Conservation (phyloP, 345 rosid species). For the Ricinus communis region DNA sequence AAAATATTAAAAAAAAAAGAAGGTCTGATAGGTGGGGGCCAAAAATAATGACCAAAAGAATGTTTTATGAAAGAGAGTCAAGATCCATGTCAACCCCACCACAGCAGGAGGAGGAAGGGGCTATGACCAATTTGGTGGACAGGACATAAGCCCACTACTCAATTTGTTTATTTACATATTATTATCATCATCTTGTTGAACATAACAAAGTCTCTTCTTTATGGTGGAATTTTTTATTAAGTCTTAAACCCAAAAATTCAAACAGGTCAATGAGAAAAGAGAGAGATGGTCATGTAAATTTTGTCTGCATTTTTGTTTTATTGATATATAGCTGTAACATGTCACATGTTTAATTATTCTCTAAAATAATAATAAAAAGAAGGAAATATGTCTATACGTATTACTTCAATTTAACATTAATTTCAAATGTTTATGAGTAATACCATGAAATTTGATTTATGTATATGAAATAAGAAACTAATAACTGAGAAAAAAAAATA, state of each 20-base stretch:
- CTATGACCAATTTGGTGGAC: constrained; percentile 32
- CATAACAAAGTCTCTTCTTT: not conserved
- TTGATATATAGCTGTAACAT: too few relatives aligned
- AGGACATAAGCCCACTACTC: constrained; percentile 39
- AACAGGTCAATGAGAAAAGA: constrained; percentile 32
- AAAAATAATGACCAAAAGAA: constrained; percentile 30
- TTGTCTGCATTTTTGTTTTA: too few relatives aligned
- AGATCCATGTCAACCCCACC: constrained; percentile 52
- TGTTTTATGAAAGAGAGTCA: constrained; percentile 47
- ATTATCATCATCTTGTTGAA: constrained; percentile 20
- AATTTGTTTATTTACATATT: constrained; percentile 23
- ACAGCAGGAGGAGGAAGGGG: constrained; percentile 3
- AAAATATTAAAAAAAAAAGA: not conserved
- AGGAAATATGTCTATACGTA: too few relatives aligned
- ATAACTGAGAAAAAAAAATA: too few relatives aligned
- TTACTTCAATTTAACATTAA: too few relatives aligned
- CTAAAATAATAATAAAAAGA: too few relatives aligned
- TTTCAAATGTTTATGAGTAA: too few relatives aligned
- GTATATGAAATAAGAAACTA: too few relatives aligned
- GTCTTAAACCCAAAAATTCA: constrained; percentile 7
- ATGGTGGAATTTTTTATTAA: constrained; percentile 13
- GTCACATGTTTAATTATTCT: too few relatives aligned
- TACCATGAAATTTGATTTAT: too few relatives aligned
- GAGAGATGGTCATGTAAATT: not conserved
- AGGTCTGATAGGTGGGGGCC: constrained; percentile 27